Percentiles rank a stretch among this genome's conserved stretches.
Evolutionary conservation across 1,284 basidiomycete species (phyloP).

Genomic region (Cystobasidium pallidum): DNA sequence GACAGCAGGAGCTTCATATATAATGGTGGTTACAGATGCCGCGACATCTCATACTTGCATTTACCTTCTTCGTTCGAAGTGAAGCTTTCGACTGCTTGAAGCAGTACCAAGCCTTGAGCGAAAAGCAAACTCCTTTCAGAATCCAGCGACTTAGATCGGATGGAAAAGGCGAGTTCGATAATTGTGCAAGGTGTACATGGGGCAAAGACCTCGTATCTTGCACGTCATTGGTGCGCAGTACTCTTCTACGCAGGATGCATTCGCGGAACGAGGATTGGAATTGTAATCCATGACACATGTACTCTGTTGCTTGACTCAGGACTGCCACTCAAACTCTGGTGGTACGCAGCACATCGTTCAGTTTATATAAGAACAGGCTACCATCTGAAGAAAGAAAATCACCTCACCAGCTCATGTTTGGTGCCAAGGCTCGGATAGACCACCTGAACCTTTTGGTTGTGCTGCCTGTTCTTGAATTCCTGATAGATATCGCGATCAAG

Average conservation of each 20-base stretch:
- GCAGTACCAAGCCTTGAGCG: neutral
- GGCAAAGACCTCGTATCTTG: too few species aligned
- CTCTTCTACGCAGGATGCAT: conserved; percentile 26
- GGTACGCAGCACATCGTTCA: too few species aligned
- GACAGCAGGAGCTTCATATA: neutral
- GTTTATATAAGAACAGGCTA: too few species aligned
- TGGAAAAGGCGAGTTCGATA: too few species aligned
- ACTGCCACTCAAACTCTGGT: neutral
- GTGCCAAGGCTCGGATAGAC: too few species aligned
- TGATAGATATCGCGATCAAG: too few species aligned
- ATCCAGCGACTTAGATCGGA: neutral
- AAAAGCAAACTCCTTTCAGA: neutral
- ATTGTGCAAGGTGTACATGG: too few species aligned
- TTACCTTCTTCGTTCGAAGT: neutral
- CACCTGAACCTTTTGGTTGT: too few species aligned
- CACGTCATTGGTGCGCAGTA: neutral
- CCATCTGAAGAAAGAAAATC: too few species aligned
- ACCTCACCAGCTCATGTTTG: too few species aligned
- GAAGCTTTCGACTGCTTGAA: neutral
- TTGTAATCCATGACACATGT: conserved; percentile 12
- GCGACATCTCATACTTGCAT: neutral
- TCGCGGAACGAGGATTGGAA: conserved; percentile 28
- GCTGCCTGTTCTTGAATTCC: too few species aligned
- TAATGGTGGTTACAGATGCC: neutral
- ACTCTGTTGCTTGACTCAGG: conserved; percentile 20